These are phyloP conservation scores for Penicillium psychrofluorescens DNA, from an alignment of 495 filamentous ascomycete species.

Conservation along the genomic window DNA sequence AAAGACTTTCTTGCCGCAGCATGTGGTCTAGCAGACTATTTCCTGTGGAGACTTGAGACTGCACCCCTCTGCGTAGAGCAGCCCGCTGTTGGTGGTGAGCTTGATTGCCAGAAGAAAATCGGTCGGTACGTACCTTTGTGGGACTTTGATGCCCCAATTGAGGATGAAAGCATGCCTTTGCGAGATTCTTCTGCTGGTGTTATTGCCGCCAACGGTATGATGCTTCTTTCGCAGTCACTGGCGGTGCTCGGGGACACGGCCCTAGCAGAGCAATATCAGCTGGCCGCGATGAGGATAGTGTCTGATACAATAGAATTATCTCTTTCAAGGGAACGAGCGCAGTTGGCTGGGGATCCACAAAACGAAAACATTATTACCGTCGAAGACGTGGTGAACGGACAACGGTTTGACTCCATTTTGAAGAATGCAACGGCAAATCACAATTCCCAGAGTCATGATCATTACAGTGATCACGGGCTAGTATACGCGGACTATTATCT, in stretches of 20 bases:
- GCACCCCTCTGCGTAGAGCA: constrained; percentile 10
- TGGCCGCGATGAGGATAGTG: constrained; percentile 14
- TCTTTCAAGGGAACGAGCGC: not conserved
- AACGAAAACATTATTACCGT: not conserved
- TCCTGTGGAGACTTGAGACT: constrained; percentile 18
- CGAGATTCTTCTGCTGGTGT: constrained; percentile 31
- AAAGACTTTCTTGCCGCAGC: constrained; percentile 27
- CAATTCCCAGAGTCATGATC: constrained; percentile 14
- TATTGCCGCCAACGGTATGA: constrained; percentile 33
- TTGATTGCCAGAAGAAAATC: not conserved
- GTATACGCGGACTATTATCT: constrained; percentile 42
- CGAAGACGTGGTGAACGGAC: not conserved
- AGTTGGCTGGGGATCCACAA: not conserved
- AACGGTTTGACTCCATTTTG: constrained; percentile 12
- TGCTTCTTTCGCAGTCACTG: constrained; percentile 17
- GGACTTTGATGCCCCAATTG: constrained; percentile 35
- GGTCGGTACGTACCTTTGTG: constrained; percentile 23
- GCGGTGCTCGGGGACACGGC: constrained; percentile 12
- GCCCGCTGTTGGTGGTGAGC: no score
- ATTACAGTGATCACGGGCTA: constrained; percentile 28
- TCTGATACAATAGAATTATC: constrained; percentile 17
- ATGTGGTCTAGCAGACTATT: constrained; percentile 28
- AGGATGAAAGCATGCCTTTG: constrained; percentile 8
- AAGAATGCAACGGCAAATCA: constrained; percentile 32
- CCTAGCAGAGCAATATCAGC: constrained; percentile 15